Evolutionary conservation across 1,139 yeast genomes (phyloP).

Genomic region (Taphrina pruni): DNA sequence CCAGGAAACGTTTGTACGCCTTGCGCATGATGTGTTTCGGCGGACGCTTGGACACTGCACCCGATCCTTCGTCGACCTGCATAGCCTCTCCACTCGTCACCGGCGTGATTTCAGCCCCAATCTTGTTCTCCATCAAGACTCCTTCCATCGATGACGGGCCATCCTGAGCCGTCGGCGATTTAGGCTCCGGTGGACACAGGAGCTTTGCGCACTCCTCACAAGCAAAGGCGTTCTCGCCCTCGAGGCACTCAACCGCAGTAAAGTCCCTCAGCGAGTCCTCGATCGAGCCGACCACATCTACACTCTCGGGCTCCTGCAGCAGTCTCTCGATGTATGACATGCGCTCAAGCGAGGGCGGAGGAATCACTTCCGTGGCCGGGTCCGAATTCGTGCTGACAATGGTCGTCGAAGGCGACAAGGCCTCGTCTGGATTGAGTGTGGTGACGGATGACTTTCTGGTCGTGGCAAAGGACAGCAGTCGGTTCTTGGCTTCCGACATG

Average conservation of each 20-base stretch:
- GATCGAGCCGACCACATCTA: conserved; percentile 28
- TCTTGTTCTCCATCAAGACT: not conserved
- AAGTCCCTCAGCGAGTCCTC: conserved; percentile 43
- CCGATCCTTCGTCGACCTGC: conserved; percentile 1
- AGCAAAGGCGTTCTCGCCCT: conserved; percentile 42
- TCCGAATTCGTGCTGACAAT: conserved; percentile 1
- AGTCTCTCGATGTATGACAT: conserved; percentile 27
- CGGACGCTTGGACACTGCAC: not conserved
- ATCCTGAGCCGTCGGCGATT: not conserved
- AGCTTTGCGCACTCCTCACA: conserved; percentile 44
- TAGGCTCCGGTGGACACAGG: not conserved
- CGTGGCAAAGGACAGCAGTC: conserved; percentile 38
- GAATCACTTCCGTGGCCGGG: conserved; percentile 2
- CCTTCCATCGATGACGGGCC: conserved; percentile 10
- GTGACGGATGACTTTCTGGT: not conserved
- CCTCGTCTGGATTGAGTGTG: conserved; percentile 9
- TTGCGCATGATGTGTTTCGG: conserved; percentile 37
- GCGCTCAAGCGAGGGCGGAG: conserved; percentile 25
- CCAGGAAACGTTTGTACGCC: conserved; percentile 43
- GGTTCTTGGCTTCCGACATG: conserved; percentile 35
- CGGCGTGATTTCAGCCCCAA: not conserved
- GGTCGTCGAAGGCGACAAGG: conserved; percentile 1
- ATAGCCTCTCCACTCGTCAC: conserved; percentile 10
- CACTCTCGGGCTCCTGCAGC: conserved; percentile 24
- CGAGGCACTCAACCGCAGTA: conserved; percentile 41